phyloP scores from a whole-genome alignment of 129 eudicot species.

The Lactuca sativa region DNA sequence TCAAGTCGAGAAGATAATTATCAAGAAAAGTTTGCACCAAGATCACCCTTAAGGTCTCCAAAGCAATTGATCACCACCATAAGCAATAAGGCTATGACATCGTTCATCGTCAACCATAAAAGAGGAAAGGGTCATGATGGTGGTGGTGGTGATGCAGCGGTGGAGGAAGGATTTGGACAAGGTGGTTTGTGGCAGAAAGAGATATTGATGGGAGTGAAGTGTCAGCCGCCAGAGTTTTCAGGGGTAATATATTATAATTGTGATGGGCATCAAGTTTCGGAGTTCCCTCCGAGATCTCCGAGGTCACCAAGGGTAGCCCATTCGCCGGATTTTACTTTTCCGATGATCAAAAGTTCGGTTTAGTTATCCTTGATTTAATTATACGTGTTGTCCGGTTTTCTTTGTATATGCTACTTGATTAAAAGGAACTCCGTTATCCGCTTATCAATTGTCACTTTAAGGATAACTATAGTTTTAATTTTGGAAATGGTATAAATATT shows the following conservation, averaged over 20 bases:
- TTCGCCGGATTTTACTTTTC: constrained; percentile 47
- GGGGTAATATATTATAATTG: constrained; percentile 75
- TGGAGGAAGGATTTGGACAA: constrained; percentile 53
- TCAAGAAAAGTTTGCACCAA: constrained; percentile 39
- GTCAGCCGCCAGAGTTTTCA: constrained; percentile 81
- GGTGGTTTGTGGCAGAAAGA: constrained; percentile 83
- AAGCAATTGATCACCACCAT: constrained; percentile 47
- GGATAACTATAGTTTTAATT: not conserved
- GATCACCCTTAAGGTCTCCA: constrained; percentile 47
- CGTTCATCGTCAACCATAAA: constrained; percentile 18
- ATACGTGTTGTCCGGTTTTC: not conserved
- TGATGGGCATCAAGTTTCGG: constrained; percentile 53
- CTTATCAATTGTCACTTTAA: not conserved
- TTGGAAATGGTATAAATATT: not conserved
- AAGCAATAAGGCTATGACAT: constrained; percentile 42
- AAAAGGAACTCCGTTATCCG: not conserved
- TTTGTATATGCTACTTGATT: constrained; percentile 21
- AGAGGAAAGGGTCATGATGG: constrained; percentile 3
- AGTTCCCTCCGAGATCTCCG: constrained; percentile 77
- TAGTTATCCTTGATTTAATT: not conserved
- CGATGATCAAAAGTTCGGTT: constrained; percentile 29
- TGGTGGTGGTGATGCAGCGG: constrained; percentile 16
- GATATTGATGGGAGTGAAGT: constrained; percentile 84
- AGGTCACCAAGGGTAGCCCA: constrained; percentile 51
- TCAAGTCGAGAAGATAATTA: constrained; percentile 19